A percentile compares a stretch with the other conserved stretches of the same genome.
These are phyloP conservation scores for Fonsecaea nubica DNA, from an alignment of 2,329 filamentous ascomycete species.

Conservation along the genomic window DNA sequence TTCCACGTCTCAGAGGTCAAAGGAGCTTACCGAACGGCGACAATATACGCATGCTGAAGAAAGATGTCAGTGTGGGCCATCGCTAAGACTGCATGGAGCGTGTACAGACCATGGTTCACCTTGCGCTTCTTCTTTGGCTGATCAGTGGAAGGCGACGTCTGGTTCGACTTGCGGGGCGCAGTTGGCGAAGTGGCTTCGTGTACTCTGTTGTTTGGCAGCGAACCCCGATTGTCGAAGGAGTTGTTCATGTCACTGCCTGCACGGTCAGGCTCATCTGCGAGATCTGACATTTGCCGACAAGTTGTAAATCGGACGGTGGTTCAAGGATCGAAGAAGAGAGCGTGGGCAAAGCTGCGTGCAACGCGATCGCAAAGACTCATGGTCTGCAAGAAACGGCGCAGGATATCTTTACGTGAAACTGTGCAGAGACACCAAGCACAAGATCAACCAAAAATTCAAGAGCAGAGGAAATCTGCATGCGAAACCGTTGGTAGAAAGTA, in stretches of 20 bases:
- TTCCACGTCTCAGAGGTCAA: conserved; percentile 24
- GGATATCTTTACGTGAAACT: conserved; percentile 15
- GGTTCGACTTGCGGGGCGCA: conserved; percentile 30
- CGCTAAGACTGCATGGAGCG: conserved; percentile 31
- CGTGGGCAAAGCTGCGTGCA: conserved; percentile 23
- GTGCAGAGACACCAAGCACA: conserved; percentile 8
- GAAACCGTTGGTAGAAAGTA: conserved; percentile 5
- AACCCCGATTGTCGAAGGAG: conserved; percentile 33
- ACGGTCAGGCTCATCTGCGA: conserved; percentile 35
- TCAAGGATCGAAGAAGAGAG: conserved; percentile 19
- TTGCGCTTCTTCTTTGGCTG: conserved; percentile 85
- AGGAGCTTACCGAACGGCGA: conserved; percentile 78
- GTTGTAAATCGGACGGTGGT: conserved; percentile 29
- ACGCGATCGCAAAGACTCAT: conserved; percentile 30
- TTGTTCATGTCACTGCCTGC: conserved; percentile 35
- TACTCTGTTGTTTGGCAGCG: conserved; percentile 22
- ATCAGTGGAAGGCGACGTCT: conserved; percentile 48
- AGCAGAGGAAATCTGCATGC: not conserved
- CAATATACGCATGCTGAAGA: conserved; percentile 83
- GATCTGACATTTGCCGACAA: conserved; percentile 40
- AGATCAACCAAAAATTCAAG: not conserved
- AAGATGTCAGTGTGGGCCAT: conserved; percentile 46
- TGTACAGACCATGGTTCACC: conserved; percentile 77
- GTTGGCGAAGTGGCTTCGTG: conserved; percentile 35
- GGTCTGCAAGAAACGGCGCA: conserved; percentile 9